Evolutionary conservation across 2,329 filamentous ascomycete genomes (phyloP), one percentile per base, ranked within the genome.

Genomic region (Gaeumannomyces sp.): DNA sequence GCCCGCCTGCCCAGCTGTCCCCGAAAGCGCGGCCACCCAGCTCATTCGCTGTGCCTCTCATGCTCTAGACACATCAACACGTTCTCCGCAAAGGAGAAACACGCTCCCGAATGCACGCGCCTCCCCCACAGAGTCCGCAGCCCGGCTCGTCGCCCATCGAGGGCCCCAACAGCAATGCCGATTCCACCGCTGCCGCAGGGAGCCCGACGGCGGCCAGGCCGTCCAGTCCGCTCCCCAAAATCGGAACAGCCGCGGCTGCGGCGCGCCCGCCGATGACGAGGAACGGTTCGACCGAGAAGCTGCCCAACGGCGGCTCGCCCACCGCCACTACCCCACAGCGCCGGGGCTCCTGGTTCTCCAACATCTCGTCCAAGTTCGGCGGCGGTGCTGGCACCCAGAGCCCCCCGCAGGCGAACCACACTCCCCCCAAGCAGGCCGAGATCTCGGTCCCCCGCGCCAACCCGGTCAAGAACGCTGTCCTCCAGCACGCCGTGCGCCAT

Each of bases 311-410:
- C 53, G 31, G 70, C n/a, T 38, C 60, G 27, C 60, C 29, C 6
- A 56, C 28, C 64, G 66, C 72, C 70, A 76, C 79, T 1, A 76
- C 79, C 2, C 75, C 79, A 10, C 78, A 80, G 60, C 81, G 86
- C 64, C 85, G 92, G 68, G 89, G 88, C 67, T 97, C 93, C 19
- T 99, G 95, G 95, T 93, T 98, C 72, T 92, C 91, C 65, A 97
- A 88, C 73, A 87, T 98, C 69, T 96, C 92, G 68, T 94, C 92
- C 69, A 97, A 96, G 74, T 97, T 98, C 78, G 29, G 29, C 22
- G 50, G 61, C 29, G 27, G 60, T 29, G 61, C 28, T 4, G 56
- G 27, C 61, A 93, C 91, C 3, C 87, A 86, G 33, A 71, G 66
- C 63, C 70, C 66, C 50, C 75, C 70, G 60, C 76, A 73, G 67